Conservation (phyloP, 768 basidiomycete genomes). For the Trametes elegans region DNA sequence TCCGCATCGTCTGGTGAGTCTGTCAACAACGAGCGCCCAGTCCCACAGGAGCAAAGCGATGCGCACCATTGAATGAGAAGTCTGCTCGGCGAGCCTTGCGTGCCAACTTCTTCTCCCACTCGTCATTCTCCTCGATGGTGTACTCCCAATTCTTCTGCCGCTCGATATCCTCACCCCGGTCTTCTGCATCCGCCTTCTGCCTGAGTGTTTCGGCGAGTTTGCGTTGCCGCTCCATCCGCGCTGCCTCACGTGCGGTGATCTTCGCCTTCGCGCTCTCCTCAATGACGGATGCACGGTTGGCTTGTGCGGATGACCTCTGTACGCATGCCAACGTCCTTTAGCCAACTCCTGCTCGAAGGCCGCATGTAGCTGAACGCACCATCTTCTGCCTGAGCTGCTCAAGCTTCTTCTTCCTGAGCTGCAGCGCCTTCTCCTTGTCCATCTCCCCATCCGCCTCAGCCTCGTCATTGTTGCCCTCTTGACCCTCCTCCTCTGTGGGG, state of each 20-base stretch:
- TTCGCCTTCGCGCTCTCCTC: conserved; percentile 82
- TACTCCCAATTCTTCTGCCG: conserved; percentile 93
- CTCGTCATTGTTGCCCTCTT: conserved; percentile 15
- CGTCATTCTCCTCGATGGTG: conserved; percentile 92
- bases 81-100: conserved; percentile 83
- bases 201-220: conserved; percentile 87
- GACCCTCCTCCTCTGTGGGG: conserved; percentile 17
- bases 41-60: neutral
- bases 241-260: conserved; percentile 73
- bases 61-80: conserved; percentile 88
- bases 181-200: conserved; percentile 84
- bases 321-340: too few relatives aligned
- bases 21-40: neutral
- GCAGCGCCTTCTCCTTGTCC: conserved; percentile 41
- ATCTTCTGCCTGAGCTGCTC: conserved; percentile 74
- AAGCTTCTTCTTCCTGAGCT: conserved; percentile 76
- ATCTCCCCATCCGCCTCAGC: neutral
- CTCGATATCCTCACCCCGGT: conserved; percentile 89
- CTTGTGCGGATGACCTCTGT: conserved; percentile 55
- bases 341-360: too few relatives aligned
- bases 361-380: conserved; percentile 45
- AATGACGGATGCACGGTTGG: conserved; percentile 82
- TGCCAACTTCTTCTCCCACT: conserved; percentile 90
- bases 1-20: conserved; percentile 77
- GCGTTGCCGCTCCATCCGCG: conserved; percentile 84